Percentiles rank a stretch among this genome's conserved stretches.
phyloP scores from a whole-genome alignment of 495 filamentous ascomycete species.

The Aspergillus steynii region DNA sequence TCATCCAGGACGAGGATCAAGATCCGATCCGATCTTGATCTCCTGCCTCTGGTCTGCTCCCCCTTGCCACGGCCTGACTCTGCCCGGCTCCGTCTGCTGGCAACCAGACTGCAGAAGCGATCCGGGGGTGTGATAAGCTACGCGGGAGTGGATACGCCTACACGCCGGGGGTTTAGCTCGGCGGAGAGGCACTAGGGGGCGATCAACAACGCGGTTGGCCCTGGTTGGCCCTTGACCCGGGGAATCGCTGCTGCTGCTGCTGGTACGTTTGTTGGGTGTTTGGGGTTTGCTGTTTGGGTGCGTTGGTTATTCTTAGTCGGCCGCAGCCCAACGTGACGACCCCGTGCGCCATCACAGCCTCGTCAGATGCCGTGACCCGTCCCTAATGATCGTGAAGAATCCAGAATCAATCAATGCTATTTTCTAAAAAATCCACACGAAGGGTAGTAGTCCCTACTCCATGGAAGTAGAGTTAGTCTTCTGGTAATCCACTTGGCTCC shows the following conservation, averaged over 20 bases:
- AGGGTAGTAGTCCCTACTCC: not conserved
- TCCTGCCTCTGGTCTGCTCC: not conserved
- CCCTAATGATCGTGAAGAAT: too few relatives aligned
- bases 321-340: not conserved
- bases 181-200: conserved; percentile 4
- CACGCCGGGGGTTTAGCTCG: conserved; percentile 1
- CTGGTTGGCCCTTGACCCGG: not conserved
- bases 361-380: not conserved
- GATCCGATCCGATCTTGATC: not conserved
- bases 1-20: not conserved
- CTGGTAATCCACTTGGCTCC: too few relatives aligned
- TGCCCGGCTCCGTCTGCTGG: not conserved
- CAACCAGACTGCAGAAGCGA: conserved; percentile 6
- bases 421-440: not conserved
- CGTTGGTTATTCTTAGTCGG: not conserved
- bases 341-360: not conserved
- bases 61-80: not conserved
- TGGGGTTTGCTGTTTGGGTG: too few relatives aligned
- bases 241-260: too few relatives aligned
- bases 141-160: conserved; percentile 4
- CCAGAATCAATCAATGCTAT: not conserved
- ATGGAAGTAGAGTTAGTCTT: not conserved
- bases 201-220: conserved; percentile 7
- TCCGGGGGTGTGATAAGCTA: conserved; percentile 2
- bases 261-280: not conserved